Percentiles rank a stretch among this genome's conserved stretches.
Conservation (phyloP, 1,139 yeast genomes). For the Sugiyamaella paludigena region DNA sequence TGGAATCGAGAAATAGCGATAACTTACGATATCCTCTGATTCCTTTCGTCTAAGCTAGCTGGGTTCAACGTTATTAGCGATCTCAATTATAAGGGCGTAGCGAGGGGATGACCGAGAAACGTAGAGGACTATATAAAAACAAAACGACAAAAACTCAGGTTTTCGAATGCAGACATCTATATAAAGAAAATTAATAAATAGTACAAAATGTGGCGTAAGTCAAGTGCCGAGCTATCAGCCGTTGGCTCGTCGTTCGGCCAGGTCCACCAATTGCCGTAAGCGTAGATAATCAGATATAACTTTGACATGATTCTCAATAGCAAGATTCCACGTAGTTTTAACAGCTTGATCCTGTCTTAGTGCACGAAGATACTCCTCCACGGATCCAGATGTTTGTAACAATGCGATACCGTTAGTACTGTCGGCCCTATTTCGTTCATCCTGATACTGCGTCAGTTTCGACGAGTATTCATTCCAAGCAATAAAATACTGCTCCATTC, state of each 20-base stretch:
- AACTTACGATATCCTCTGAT: too few relatives aligned
- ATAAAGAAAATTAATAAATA: too few relatives aligned
- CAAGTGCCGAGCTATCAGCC: neutral
- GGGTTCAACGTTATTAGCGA: too few relatives aligned
- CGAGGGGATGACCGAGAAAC: too few relatives aligned
- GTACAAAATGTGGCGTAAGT: too few relatives aligned
- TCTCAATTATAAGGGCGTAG: too few relatives aligned
- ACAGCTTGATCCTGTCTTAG: conserved; percentile 34
- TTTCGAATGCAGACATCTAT: too few relatives aligned
- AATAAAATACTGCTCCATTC: conserved; percentile 27
- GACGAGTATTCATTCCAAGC: conserved; percentile 30
- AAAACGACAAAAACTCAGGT: too few relatives aligned
- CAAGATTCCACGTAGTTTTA: conserved; percentile 25
- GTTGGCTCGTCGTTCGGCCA: conserved; percentile 3
- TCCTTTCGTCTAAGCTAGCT: too few relatives aligned
- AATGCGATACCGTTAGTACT: conserved; percentile 24
- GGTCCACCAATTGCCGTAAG: conserved; percentile 2
- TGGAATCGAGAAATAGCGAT: too few relatives aligned
- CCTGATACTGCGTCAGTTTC: conserved; percentile 30
- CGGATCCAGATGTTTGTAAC: conserved; percentile 22
- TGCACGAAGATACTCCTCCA: conserved; percentile 30
- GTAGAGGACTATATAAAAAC: too few relatives aligned
- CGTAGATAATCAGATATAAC: conserved; percentile 24
- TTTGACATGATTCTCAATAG: conserved; percentile 24
- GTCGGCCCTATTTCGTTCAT: conserved; percentile 33